Percentiles rank a stretch among this genome's conserved stretches.
Evolutionary conservation across 768 basidiomycete genomes (phyloP).

Genomic region (Antrodiella citrinella): DNA sequence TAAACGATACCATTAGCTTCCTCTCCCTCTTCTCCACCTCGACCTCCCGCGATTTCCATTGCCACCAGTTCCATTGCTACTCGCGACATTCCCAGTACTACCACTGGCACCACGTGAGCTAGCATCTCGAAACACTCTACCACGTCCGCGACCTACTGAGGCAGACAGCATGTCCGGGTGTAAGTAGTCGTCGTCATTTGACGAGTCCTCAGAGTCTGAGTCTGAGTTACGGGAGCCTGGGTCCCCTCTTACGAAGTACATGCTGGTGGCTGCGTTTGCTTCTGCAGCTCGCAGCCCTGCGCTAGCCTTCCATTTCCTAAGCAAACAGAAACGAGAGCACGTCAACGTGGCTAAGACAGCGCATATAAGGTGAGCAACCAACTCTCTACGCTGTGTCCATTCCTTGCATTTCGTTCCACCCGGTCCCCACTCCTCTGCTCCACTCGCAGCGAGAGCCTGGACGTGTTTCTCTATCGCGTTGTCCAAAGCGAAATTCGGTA

Average conservation of each 20-base stretch:
- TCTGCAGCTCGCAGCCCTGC: constrained; percentile 3
- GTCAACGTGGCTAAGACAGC: not conserved
- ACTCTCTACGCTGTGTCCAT: constrained; percentile 51
- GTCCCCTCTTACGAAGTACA: no score
- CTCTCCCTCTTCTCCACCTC: not conserved
- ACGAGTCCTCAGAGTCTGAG: no score
- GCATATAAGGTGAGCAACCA: constrained; percentile 16
- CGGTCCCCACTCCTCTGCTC: constrained; percentile 43
- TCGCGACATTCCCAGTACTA: no score
- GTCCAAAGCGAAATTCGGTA: constrained; percentile 60
- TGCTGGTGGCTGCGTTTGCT: not conserved
- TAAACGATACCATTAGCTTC: not conserved
- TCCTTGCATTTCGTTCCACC: constrained; percentile 40
- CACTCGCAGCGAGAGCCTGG: constrained; percentile 34
- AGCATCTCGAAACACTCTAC: no score
- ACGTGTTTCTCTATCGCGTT: constrained; percentile 54
- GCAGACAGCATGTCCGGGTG: no score
- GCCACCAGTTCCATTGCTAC: no score
- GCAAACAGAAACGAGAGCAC: not conserved
- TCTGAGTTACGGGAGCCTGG: no score
- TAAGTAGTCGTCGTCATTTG: no score
- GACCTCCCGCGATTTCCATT: not conserved
- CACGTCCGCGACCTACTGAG: no score
- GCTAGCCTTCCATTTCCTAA: constrained; percentile 11
- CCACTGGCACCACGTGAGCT: no score